Base-by-base conservation (phyloP, 108 stramenopile species). In the Fistulifera solaris region DNA sequence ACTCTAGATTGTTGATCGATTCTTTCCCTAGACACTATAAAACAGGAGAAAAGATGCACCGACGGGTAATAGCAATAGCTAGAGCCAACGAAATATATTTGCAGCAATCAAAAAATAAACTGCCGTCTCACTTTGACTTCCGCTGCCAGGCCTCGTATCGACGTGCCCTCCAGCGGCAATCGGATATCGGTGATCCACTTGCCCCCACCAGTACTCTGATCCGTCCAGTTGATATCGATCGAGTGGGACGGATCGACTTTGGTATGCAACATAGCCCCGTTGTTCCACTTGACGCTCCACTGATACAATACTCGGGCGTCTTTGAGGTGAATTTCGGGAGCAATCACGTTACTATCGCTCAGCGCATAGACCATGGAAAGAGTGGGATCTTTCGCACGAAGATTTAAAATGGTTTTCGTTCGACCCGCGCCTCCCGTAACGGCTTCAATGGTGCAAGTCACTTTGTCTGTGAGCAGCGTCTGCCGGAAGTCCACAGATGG, bases 61-160 rank as follows among this genome's bases (percentile, higher is more conserved):
- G n/a, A n/a, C n/a, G n/a, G n/a, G n/a, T n/a, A n/a, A n/a, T n/a
- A n/a, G n/a, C n/a, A n/a, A n/a, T n/a, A n/a, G n/a, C n/a, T n/a
- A n/a, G n/a, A n/a, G n/a, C n/a, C n/a, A n/a, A n/a, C n/a, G n/a
- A n/a, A n/a, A n/a, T n/a, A n/a, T n/a, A n/a, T n/a, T n/a, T n/a
- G n/a, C n/a, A 35, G 3, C 6, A 35, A 35, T 64, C 57, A 78
- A 51, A 78, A 73, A 12, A 24, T 48, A 57, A 78, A 78, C 45
- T 78, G 77, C 46, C 77, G 62, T 56, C 77, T 68, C 3, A 78
- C 65, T 25, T 63, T 56, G 11, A 78, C 53, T 53, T 78, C 63
- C 12, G 77, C 72, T 2, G 77, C 65, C 61, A 78, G 47, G 40
- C 61, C 64, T 7, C 39, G 27, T 0, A 69, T 16, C 12, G 66